phyloP scores from a whole-genome alignment of 116 monocot species.

The Posidonia oceanica region DNA sequence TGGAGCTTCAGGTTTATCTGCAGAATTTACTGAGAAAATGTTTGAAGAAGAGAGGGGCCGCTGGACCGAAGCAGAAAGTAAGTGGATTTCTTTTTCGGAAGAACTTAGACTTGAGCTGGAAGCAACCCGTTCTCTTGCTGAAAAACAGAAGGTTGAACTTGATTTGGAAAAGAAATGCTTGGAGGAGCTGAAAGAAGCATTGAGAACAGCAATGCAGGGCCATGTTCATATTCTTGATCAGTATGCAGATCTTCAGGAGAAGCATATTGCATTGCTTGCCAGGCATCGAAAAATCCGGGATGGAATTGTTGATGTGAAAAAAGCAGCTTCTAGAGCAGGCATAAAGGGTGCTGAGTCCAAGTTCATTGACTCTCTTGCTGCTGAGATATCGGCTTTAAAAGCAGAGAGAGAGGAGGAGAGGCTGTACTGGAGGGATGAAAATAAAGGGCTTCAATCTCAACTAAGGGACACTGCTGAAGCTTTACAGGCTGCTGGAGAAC shows the following conservation, averaged over 20 bases:
- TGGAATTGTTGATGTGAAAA: slow-evolving; percentile 69
- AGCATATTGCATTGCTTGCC: slow-evolving; percentile 61
- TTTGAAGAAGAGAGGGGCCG: slow-evolving; percentile 34
- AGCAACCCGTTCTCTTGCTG: slow-evolving; percentile 38
- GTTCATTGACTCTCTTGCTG: slow-evolving; percentile 64
- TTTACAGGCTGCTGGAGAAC: slow-evolving; percentile 87
- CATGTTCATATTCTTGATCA: slow-evolving; percentile 83
- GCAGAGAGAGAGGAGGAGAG: slow-evolving; percentile 82
- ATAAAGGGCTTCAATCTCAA: slow-evolving; percentile 64
- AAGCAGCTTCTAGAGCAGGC: slow-evolving; percentile 63
- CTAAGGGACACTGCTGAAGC: slow-evolving; percentile 89
- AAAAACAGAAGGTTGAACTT: slow-evolving; percentile 51
- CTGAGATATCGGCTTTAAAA: slow-evolving; percentile 60
- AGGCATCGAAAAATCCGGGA: slow-evolving; percentile 63
- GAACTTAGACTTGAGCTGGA: slow-evolving; percentile 81
- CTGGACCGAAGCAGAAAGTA: slow-evolving; percentile 80
- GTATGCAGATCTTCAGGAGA: slow-evolving; percentile 93
- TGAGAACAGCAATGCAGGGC: slow-evolving; percentile 74
- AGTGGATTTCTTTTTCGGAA: slow-evolving; percentile 66
- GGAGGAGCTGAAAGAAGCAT: slow-evolving; percentile 79
- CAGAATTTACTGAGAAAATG: slow-evolving; percentile 27
- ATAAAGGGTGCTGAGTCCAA: slow-evolving; percentile 56
- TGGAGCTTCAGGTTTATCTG: not conserved
- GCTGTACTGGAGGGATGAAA: slow-evolving; percentile 73
- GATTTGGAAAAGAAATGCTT: slow-evolving; percentile 78